A percentile compares a stretch with the other conserved stretches of the same genome.
Conservation (phyloP, 345 rosid genomes). For the Camelina neglecta region DNA sequence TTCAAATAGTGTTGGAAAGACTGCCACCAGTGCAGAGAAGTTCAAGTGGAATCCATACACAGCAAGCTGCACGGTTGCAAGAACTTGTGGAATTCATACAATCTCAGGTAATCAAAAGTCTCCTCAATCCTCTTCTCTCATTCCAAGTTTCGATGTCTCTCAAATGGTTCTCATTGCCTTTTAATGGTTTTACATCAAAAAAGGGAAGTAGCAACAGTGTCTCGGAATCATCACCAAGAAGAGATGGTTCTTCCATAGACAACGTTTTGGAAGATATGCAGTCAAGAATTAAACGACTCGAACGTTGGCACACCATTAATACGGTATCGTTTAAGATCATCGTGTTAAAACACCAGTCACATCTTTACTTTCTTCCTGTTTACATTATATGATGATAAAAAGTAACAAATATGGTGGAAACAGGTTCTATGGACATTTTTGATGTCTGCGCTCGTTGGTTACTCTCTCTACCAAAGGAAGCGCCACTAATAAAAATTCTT, state of each 20-base stretch:
- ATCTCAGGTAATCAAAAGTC: slow-evolving; percentile 67
- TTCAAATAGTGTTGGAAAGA: slow-evolving; percentile 87
- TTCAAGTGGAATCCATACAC: slow-evolving; percentile 75
- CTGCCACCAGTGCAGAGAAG: slow-evolving; percentile 73
- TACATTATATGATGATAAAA: not conserved
- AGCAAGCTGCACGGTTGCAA: slow-evolving; percentile 85
- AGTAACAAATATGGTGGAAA: slow-evolving; percentile 11
- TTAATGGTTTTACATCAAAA: not conserved
- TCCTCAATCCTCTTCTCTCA: slow-evolving; percentile 12
- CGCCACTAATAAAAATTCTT: slow-evolving; percentile 50
- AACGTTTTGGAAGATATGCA: slow-evolving; percentile 91
- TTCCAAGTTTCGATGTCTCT: slow-evolving; percentile 9
- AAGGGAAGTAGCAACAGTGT: slow-evolving; percentile 74
- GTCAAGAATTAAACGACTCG: slow-evolving; percentile 80
- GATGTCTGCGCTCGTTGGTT: slow-evolving; percentile 96
- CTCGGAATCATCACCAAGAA: slow-evolving; percentile 78
- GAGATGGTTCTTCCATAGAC: slow-evolving; percentile 73
- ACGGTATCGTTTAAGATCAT: slow-evolving; percentile 54
- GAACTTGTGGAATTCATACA: slow-evolving; percentile 91
- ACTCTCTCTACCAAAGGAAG: slow-evolving; percentile 92
- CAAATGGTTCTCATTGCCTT: not conserved
- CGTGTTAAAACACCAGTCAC: not conserved
- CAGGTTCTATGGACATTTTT: slow-evolving; percentile 97
- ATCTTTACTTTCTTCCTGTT: not conserved
- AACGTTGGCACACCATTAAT: slow-evolving; percentile 92